Evolutionary conservation across 441 rosid genomes (phyloP), one percentile per base, ranked within the genome.

Genomic region (Gossypium trilobum): DNA sequence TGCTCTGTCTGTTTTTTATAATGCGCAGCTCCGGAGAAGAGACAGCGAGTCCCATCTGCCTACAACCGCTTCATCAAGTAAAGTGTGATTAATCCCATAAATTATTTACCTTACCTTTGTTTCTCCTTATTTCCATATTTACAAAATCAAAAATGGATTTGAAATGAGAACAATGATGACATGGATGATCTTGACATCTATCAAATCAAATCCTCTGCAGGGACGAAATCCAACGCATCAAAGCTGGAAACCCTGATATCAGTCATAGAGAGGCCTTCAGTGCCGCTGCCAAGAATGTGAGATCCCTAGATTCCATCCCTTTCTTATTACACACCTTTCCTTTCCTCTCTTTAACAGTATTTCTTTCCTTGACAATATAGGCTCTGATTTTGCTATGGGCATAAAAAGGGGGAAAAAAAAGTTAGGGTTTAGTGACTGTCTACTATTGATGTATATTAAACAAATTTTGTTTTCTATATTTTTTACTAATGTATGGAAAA

Each of bases 21-120:
- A 70, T 78, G 78, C 83, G 80, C 97, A 93, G 98, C 96, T 74
- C 97, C 97, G 58, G 97, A 94, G 86, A 94, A 94, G 89, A 84
- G 98, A 85, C 97, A 91, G 85, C 87, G 98, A 89, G 97, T 93
- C 90, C 98, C 98, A 81, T 93, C 98, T 42, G 98, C 98, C 66
- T 93, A 93, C 86, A 93, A 93, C 86, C 91, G 99, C 82, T 94
- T 94, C 85, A 92, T 94, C 89, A 94, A 94, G 99, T 94, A 77
- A 86, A 6, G n/a, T 2, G 91, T 79, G 13, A 17, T 19, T 39
- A 62, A 17, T 27, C 13, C 33, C 50, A 9, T 52, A 16, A 8
- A 52, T 22, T 22, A 3, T 20, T 10, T 29, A 60, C 17, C 68
- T 33, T n/a, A 54, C 36, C 36, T 31, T 31, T 31, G 7, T 31